Evolutionary conservation across 2,329 filamentous ascomycete species (phyloP), one percentile per base, ranked within the genome.

Genomic region (Trichocomaceae sp.): DNA sequence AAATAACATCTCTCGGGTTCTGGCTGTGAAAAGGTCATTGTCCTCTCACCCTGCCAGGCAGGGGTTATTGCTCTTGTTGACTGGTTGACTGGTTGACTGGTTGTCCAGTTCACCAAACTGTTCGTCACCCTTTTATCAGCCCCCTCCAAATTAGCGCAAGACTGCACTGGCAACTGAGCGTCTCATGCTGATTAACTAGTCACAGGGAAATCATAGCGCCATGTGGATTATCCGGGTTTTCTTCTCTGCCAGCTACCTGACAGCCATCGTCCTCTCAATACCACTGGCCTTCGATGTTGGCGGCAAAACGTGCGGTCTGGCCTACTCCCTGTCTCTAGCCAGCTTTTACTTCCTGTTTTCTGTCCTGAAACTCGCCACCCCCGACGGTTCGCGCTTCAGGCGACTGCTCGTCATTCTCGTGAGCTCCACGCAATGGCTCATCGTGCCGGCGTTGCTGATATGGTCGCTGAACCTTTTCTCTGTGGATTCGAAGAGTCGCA

Each of bases 241-340:
- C 64, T 89, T 89, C 68, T 89, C 89, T 75, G 79, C 86, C 69
- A 75, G 89, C 74, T 97, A 96, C 76, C 84, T 97, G 65, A 81
- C 91, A 74, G 88, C 88, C 75, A 90, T 96, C 72, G 85, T 97
- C 68, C 87, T 97, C 69, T 96, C 90, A 59, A 93, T 99, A 69
- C 93, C 93, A 59, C 85, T 99, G 69, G 89, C 92, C 66, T 97
- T 97, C 77, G 93, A 99, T 82, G 92, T 97, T 66, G 93, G 93
- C 69, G 93, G 93, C 59, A 86, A 90, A 66, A 91, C 93, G 64
- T 95, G 90, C 68, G 93, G 93, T 57, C 80, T 99, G 67, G 92
- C 90, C 59, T 97, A 95, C 77, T 96, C 90, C 68, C 82, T 97
- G 52, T 84, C 88, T 47, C 83, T 97, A 53, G 91, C 92, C 63